Conservation (phyloP, 1,284 basidiomycete genomes). For the Xerocomus tenax region DNA sequence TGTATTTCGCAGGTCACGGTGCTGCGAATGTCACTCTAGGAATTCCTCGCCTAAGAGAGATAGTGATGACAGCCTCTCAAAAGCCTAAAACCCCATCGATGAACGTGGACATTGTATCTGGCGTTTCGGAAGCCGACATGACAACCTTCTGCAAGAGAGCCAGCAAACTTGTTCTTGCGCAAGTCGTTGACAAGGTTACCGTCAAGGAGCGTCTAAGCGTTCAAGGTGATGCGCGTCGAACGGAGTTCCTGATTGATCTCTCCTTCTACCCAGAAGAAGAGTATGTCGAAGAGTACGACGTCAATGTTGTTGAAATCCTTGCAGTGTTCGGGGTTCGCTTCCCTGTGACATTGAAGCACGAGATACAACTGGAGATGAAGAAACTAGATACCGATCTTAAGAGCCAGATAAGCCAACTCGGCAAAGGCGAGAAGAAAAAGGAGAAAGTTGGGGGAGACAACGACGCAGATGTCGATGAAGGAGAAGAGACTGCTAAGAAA, state of each 20-base stretch:
- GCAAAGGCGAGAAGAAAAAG: constrained; percentile 59
- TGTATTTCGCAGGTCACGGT: constrained; percentile 70
- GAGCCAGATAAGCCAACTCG: constrained; percentile 74
- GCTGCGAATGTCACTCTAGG: constrained; percentile 98
- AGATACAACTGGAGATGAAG: constrained; percentile 82
- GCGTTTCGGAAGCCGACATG: constrained; percentile 50
- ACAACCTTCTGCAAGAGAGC: constrained; percentile 86
- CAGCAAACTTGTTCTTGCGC: constrained; percentile 79
- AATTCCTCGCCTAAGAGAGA: constrained; percentile 97
- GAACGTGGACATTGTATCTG: constrained; percentile 69
- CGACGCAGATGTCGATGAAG: constrained; percentile 38
- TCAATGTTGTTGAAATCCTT: constrained; percentile 69
- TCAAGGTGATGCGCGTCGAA: constrained; percentile 63
- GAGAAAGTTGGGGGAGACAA: constrained; percentile 44
- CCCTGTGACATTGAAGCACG: constrained; percentile 77
- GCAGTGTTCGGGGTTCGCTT: constrained; percentile 70
- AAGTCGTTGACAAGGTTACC: constrained; percentile 77
- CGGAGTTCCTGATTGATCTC: constrained; percentile 78
- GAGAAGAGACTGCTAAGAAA: constrained; percentile 24
- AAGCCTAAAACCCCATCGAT: constrained; percentile 99
- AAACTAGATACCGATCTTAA: constrained; percentile 75
- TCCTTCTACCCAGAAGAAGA: constrained; percentile 83
- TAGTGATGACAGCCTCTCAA: constrained; percentile 97
- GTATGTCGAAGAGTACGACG: constrained; percentile 80
- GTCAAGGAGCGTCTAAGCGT: constrained; percentile 76